Evolutionary conservation across 495 filamentous ascomycete genomes (phyloP), one percentile per base, ranked within the genome.

Genomic region (Recurvomyces mirabilis): DNA sequence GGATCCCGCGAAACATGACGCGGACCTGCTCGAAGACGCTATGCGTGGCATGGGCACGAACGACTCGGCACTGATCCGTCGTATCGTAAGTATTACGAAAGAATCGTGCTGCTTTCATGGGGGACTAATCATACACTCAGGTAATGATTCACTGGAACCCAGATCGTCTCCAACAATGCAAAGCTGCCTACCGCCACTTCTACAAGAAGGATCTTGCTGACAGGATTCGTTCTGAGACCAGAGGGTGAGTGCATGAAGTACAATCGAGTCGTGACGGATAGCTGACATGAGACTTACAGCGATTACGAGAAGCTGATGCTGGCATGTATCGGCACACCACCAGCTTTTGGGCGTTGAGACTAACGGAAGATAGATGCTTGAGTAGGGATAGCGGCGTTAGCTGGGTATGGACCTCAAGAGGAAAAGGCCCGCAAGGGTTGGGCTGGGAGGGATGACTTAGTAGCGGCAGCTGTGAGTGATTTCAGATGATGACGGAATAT

Each of bases 21-120:
- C 91, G 0, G 67, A 71, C 19, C 63, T 80, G 6, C 67, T 96
- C 12, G 87, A 96, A 57, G 81, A 82, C 13, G 73, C 81, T 15
- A 95, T 95, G 87, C 72, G 75, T 7, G 91, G 89, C 0, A 49
- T 79, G 40, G 89, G 89, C 0, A 96, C 89, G 1, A 88, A 88
- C 60, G 89, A 96, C 49, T 69, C 81, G 20, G 64, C 82, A 29
- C 65, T 96, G n/a, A 70, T 87, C 24, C 69, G 75, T 19, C 65
- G 88, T 10, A 70, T 87, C 10, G 74, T 42, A 22, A 31, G 39
- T 20, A 11, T n/a, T 24, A 13, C 14, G 4, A 26, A 26, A n/a
- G n/a, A n/a, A n/a, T n/a, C n/a, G n/a, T n/a, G n/a, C n/a, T n/a
- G n/a, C n/a, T n/a, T n/a, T n/a, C n/a, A n/a, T n/a, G n/a, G n/a